Base-by-base conservation (phyloP, 2,329 filamentous ascomycete species). In the Ascocoryne sarcoides region DNA sequence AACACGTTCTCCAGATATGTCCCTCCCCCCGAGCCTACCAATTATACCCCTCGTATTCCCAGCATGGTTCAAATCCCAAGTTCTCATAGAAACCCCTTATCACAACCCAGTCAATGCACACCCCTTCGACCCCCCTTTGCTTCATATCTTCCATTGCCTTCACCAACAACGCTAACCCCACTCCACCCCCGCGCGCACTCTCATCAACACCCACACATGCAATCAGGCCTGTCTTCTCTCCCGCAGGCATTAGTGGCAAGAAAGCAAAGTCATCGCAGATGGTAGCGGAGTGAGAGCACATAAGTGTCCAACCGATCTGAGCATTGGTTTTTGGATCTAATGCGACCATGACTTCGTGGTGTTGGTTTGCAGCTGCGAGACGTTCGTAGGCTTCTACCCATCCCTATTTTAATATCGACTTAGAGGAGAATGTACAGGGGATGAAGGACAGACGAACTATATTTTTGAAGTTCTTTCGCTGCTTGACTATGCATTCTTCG, bases 231-330 rank as follows among this genome's bases (percentile, higher is more conserved):
- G 65, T 67, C 10, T 63, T 60, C 4, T 60, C 56, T 14, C 60
- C 59, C 26, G 61, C 60, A 19, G 49, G 49, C 36, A 50, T 45
- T 2, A 66, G 51, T 10, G 60, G 55, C 4, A 65, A 58, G 37
- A 68, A 64, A 2, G 64, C 64, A 56, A 66, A 68, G 26, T 55
- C 48, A 20, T 62, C 46, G 3, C 61, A 46, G 8, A 64, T 37
- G 2, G 54, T 39, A 3, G 58, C 56, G 3, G 56, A 51, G 1
- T 59, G 55, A 9, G 57, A 52, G 12, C 65, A 58, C 65, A 68
- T 69, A 9, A 69, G 45, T 2, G 65, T 65, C 66, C 65, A 69
- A 12, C 62, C 66, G 7, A 66, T 54, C 44, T 68, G 65, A 3
- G 56, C 54, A 3, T 60, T 61, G 1, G 43, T 47, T 3, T 56